Conservation (phyloP, 2,329 filamentous ascomycete species). For the Plectosphaerella cucumerina region DNA sequence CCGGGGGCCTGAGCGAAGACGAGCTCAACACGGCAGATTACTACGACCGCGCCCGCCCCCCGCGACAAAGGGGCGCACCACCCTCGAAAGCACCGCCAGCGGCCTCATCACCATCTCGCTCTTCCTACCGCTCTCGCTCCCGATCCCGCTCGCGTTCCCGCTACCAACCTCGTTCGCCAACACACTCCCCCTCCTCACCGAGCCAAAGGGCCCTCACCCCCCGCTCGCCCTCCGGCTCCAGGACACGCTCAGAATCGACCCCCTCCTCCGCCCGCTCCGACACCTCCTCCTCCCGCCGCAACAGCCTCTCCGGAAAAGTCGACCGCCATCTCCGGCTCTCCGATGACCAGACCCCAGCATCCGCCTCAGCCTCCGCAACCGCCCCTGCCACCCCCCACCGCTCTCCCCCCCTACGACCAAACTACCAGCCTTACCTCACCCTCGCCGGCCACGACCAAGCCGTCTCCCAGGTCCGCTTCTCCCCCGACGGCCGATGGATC, state of each 20-base stretch:
- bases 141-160: slow-evolving; percentile 27
- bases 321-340: slow-evolving; percentile 16
- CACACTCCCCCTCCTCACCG: too few relatives aligned
- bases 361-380: slow-evolving; percentile 19
- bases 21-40: slow-evolving; percentile 16
- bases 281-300: slow-evolving; percentile 16
- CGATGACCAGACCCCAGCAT: slow-evolving; percentile 18
- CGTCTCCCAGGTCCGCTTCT: slow-evolving; percentile 84
- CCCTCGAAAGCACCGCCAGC: slow-evolving; percentile 18
- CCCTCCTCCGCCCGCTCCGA: slow-evolving; percentile 20
- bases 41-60: slow-evolving; percentile 13
- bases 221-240: slow-evolving; percentile 24
- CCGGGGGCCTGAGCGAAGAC: slow-evolving; percentile 13
- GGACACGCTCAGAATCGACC: slow-evolving; percentile 21
- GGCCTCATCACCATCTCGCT: slow-evolving; percentile 21
- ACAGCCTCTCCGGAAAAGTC: slow-evolving; percentile 10
- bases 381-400: slow-evolving; percentile 26
- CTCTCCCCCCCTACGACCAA: slow-evolving; percentile 49
- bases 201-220: slow-evolving; percentile 9
- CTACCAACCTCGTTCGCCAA: slow-evolving; percentile 24
- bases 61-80: slow-evolving; percentile 15
- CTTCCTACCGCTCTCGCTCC: slow-evolving; percentile 20
- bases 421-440: slow-evolving; percentile 67
- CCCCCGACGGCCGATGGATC: slow-evolving; percentile 84
- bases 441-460: slow-evolving; percentile 75